Conservation (phyloP, 2,329 filamentous ascomycete genomes). For the Magnaporthiopsis rhizophila region DNA sequence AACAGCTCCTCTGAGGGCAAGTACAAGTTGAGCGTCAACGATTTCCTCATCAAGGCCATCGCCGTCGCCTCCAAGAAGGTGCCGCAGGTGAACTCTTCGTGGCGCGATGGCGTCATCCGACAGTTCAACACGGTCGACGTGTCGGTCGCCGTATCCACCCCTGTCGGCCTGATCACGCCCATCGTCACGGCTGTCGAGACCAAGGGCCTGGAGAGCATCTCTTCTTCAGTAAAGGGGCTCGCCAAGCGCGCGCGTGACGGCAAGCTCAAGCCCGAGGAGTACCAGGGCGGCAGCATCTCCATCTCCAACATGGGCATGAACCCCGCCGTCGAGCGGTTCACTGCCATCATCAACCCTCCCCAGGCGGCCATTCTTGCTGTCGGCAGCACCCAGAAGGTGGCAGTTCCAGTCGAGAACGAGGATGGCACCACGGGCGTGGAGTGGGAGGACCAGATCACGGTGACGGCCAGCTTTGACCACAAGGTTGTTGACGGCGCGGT, state of each 20-base stretch:
- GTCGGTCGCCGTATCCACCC: conserved; percentile 90
- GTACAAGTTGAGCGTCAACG: conserved; percentile 99
- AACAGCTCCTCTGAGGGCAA: conserved; percentile 83
- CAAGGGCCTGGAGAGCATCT: conserved; percentile 84
- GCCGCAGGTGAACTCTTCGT: conserved; percentile 90
- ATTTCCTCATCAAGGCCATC: conserved; percentile 97
- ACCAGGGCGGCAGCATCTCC: conserved; percentile 97
- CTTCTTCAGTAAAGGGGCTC: conserved; percentile 84
- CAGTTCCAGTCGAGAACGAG: conserved; percentile 76
- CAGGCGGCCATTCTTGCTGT: conserved; percentile 94
- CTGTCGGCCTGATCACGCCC: conserved; percentile 89
- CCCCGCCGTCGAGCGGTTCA: conserved; percentile 89
- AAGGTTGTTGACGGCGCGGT: conserved; percentile 96
- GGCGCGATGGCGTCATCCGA: conserved; percentile 84
- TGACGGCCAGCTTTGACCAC: conserved; percentile 97
- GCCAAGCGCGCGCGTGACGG: conserved; percentile 92
- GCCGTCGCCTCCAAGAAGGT: conserved; percentile 86
- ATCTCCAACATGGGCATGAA: conserved; percentile 99
- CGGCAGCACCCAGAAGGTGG: conserved; percentile 92
- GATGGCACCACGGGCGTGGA: conserved; percentile 67
- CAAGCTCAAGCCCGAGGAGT: conserved; percentile 99
- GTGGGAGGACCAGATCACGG: conserved; percentile 95
- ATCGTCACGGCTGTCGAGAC: conserved; percentile 86
- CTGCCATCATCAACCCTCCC: conserved; percentile 97
- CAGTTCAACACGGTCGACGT: conserved; percentile 92